Evolutionary conservation across 768 basidiomycete species (phyloP), one percentile per base, ranked within the genome.

Genomic region (Asterophora lycoperdoides): DNA sequence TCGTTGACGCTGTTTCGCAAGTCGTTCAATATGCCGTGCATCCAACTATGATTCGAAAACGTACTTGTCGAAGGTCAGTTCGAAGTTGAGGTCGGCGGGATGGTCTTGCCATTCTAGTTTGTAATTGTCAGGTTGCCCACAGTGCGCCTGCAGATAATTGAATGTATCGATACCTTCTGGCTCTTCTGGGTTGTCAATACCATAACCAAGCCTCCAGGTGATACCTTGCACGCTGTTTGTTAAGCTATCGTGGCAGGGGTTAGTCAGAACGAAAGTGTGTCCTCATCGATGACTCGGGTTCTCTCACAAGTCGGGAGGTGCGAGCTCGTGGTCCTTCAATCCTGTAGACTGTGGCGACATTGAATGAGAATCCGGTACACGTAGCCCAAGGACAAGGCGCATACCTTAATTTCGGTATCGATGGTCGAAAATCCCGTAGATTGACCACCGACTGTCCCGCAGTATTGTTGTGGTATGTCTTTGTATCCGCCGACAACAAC

Each of bases 391-490:
- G 45, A 44, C 37, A 30, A 20, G 14, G 17, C 11, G 38, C 59
- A 26, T 46, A 72, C 74, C 70, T 81, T 81, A 52, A 82, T 69
- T 60, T 81, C 75, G 8, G 78, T 79, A 56, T 83, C 79, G 8
- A 84, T 77, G n/a, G 68, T 73, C 0, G 75, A 68, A 59, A 77
- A 84, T 47, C 74, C 74, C 3, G 75, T 75, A 3, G 78, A 80
- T 64, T 84, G 78, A 1, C 80, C 81, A 7, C 80, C 81, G 23
- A 83, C 81, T 34, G 74, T 76, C n/a, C 81, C 81, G 49, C 79
- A 81, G 57, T 81, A 83, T 53, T 81, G 71, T 57, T 82, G 81
- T 23, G 62, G 63, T 10, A 74, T 63, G 40, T 64, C 70, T 9
- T 68, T 59, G 56, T 73, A 73, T 30, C 81, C 81, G 15, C 80